Evolutionary conservation across 2,329 filamentous ascomycete genomes (phyloP).

Genomic region (Huntiella bhutanensis): DNA sequence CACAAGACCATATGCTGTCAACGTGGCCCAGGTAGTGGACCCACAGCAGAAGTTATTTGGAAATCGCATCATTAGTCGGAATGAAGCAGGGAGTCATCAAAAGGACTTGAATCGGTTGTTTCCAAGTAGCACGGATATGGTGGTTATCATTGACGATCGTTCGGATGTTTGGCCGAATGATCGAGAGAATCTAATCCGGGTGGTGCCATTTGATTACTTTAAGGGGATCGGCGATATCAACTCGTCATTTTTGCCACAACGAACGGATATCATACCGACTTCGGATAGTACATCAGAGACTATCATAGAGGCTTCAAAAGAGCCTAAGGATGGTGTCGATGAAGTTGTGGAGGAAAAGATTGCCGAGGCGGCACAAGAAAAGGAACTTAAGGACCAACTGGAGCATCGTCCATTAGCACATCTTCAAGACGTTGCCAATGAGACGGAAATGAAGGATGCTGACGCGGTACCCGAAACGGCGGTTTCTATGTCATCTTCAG

Average conservation of each 20-base stretch:
- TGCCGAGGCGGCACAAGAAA: constrained; percentile 51
- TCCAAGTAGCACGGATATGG: constrained; percentile 96
- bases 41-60: constrained; percentile 78
- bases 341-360: constrained; percentile 30
- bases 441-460: constrained; percentile 41
- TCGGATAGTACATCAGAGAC: constrained; percentile 10
- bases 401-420: constrained; percentile 77
- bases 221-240: constrained; percentile 98
- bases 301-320: not conserved
- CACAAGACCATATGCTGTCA: constrained; percentile 83
- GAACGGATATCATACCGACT: constrained; percentile 29
- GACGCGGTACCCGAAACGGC: constrained; percentile 12
- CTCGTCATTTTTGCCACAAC: constrained; percentile 84
- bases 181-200: constrained; percentile 82
- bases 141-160: constrained; percentile 94
- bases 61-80: constrained; percentile 84
- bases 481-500: constrained; percentile 12
- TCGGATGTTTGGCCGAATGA: constrained; percentile 90
- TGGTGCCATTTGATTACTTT: constrained; percentile 92
- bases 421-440: constrained; percentile 79
- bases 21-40: constrained; percentile 84
- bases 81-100: constrained; percentile 86
- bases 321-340: constrained; percentile 4
- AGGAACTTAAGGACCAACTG: constrained; percentile 71
- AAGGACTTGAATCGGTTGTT: constrained; percentile 86